Conservation (phyloP, 164 flowering plant species). For the Magnolia kwangsiensis region DNA sequence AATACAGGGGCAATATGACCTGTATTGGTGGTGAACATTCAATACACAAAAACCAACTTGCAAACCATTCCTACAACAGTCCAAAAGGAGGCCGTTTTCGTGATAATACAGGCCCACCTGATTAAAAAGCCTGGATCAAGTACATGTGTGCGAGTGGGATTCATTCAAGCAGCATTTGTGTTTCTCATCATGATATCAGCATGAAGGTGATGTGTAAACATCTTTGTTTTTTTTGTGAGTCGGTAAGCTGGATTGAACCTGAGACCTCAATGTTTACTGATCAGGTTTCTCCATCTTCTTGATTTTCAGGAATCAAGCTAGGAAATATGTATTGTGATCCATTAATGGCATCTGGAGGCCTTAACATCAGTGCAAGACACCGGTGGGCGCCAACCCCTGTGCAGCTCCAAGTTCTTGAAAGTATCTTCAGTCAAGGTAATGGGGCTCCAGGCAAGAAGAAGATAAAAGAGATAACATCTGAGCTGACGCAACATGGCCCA, state of each 20-base stretch:
- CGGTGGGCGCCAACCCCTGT: slow-evolving; percentile 95
- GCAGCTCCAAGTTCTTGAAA: slow-evolving; percentile 94
- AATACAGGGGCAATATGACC: too few species aligned
- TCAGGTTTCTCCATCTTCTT: not conserved
- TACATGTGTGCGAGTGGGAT: too few species aligned
- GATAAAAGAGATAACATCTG: slow-evolving; percentile 65
- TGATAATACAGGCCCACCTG: too few species aligned
- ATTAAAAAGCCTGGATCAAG: too few species aligned
- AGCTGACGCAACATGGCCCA: slow-evolving; percentile 79
- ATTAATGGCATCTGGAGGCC: slow-evolving; percentile 60
- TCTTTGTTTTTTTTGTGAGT: too few species aligned
- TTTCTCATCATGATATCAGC: not conserved
- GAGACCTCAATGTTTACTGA: not conserved
- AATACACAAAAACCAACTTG: too few species aligned
- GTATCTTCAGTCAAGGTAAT: slow-evolving; percentile 80
- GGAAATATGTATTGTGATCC: slow-evolving; percentile 86
- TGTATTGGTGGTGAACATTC: too few species aligned
- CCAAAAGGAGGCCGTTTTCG: too few species aligned
- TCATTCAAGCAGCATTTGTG: too few species aligned
- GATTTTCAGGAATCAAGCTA: slow-evolving; percentile 62
- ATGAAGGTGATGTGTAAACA: too few species aligned
- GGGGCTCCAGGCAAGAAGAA: slow-evolving; percentile 95
- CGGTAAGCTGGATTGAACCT: not conserved
- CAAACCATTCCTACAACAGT: too few species aligned
- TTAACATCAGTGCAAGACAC: slow-evolving; percentile 87